Evolutionary conservation across 441 rosid genomes (phyloP), one percentile per base, ranked within the genome.

Genomic region (Populus hybrid): DNA sequence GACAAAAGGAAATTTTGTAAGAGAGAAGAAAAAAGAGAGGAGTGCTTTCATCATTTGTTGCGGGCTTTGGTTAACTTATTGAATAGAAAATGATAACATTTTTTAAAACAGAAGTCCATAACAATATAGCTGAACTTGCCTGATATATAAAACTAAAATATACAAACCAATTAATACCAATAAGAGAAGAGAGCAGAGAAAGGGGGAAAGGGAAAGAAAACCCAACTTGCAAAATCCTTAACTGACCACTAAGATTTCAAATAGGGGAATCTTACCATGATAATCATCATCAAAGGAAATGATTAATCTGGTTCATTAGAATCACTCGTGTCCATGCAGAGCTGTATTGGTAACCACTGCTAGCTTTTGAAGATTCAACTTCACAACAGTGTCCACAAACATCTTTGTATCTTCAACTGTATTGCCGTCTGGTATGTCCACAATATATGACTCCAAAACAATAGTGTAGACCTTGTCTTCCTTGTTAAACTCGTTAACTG

Each of bases 301-400:
- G 50, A 40, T 10, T 2, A 10, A 42, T 42, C 29, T 29, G 26
- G 20, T 29, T 8, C 28, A 64, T 42, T 20, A 6, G 4, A 8
- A 35, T 82, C 77, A 84, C 8, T 82, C 85, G 75, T 87, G 86
- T 42, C 74, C 83, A 69, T 76, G 80, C 71, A 77, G 26, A 63
- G 80, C 69, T 64, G 83, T 77, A 64, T 64, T 73, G 2, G 83
- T 56, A 7, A 81, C 77, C 69, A 73, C 75, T 3, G 77, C 77
- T 6, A 81, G 80, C 75, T 81, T 81, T 74, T 81, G 83, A 73
- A 81, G 83, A 73, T 81, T 81, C 85, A 90, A 86, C 84, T 91
- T 92, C n/a, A 94, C 92, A 24, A 94, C 97, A 65, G 98, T 94
- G 70, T 94, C 98, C 29, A 79, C 93, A 53, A 94, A 94, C 94